Evolutionary conservation across 164 flowering plant species (phyloP), one percentile per base, ranked within the genome.

Genomic region (Nymphaea thermarum): DNA sequence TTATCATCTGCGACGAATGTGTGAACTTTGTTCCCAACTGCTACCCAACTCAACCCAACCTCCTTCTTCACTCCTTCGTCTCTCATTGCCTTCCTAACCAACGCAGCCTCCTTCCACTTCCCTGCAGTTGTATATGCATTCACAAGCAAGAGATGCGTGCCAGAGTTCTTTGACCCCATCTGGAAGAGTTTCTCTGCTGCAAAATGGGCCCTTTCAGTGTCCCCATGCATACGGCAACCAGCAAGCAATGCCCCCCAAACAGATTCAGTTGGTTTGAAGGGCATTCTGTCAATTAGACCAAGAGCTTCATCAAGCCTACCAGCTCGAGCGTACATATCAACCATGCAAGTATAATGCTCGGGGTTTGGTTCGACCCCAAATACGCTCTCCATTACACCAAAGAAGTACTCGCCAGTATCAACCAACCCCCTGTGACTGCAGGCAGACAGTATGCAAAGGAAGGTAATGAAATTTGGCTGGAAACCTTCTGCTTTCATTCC

Each of bases 41-140:
- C 98, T 8, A 95, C 91, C 99, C 98, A 92, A 72, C 99, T 95
- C 79, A 95, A 81, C 43, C 98, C 98, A 6, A 96, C 84, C 73
- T 90, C 99, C 77, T 92, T 95, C 79, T 83, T 95, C 76, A 83
- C 70, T 18, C 99, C 97, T 62, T 69, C 68, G 73, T 94, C 96
- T 63, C 86, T 87, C 71, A 94, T 74, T 81, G 78, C 74, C 77
- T 84, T 91, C 78, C 99, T 83, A 3, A 92, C 87, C 70, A 70
- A 79, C 67, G 99, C 98, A 41, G 99, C 90, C 53, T 94, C 99
- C 43, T 79, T 85, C 64, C 70, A 87, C 70, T 88, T 82, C 43
- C 96, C 98, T 67, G 89, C 96, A 71, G 95, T 88, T 3, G 96
- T 90, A 78, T 90, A 94, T 8, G 98, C 96, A 75, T 94, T 94